A percentile compares a stretch with the other conserved stretches of the same genome.
These are phyloP conservation scores for Aspergillus ibericus DNA, from an alignment of 2,329 filamentous ascomycete genomes.

Conservation along the genomic window DNA sequence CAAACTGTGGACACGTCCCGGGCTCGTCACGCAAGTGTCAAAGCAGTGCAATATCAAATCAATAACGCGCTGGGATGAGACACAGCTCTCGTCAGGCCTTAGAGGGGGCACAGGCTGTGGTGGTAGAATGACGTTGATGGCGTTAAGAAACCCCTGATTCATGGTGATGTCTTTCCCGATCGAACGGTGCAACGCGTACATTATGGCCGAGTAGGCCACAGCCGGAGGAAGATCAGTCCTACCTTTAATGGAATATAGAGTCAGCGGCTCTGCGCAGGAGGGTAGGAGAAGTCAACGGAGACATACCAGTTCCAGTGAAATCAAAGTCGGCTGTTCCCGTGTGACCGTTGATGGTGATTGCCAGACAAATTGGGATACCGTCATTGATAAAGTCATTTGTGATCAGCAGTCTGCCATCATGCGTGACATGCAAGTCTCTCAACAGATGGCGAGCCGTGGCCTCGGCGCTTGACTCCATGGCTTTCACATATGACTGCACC, in stretches of 20 bases:
- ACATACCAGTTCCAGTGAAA: not conserved
- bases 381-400: not conserved
- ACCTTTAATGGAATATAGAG: not conserved
- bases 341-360: not conserved
- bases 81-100: not conserved
- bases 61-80: not conserved
- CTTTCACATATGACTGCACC: not conserved
- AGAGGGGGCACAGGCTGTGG: not conserved
- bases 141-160: not conserved
- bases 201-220: not conserved
- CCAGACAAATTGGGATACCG: not conserved
- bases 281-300: not conserved
- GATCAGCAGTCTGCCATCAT: not conserved
- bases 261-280: not conserved
- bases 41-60: not conserved
- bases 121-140: not conserved
- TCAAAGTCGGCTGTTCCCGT: not conserved
- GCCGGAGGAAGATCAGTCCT: not conserved
- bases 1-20: not conserved
- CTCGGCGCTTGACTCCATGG: not conserved
- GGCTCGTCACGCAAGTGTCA: not conserved
- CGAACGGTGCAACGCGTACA: not conserved
- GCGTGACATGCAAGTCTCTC: not conserved
- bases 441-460: not conserved
- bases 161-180: not conserved